Conservation (phyloP, 305 asterid species). For the Ilex paraguariensis region DNA sequence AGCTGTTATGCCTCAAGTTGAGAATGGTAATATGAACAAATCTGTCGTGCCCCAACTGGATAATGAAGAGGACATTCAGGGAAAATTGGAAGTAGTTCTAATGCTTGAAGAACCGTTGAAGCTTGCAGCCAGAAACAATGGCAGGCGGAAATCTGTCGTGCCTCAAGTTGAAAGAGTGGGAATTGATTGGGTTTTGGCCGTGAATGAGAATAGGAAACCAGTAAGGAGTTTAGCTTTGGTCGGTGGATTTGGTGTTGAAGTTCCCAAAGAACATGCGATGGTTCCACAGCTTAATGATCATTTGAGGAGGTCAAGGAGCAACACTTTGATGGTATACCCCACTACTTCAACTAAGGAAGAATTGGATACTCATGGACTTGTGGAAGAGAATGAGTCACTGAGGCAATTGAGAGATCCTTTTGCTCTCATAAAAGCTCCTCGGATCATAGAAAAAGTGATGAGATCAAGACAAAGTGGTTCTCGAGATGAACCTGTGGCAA, state of each 20-base stretch:
- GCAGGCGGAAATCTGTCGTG: conserved; percentile 25
- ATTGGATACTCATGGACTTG: conserved; percentile 4
- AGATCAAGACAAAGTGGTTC: conserved; percentile 33
- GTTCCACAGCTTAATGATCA: conserved; percentile 13
- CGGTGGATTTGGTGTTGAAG: conserved; percentile 11
- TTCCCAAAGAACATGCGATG: conserved; percentile 14
- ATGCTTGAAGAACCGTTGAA: conserved; percentile 23
- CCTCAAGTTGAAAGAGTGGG: conserved; percentile 6
- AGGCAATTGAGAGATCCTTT: conserved; percentile 15
- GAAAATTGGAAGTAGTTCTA: conserved; percentile 9
- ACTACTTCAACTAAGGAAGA: conserved; percentile 10
- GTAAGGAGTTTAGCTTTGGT: conserved; percentile 10
- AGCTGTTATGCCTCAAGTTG: conserved; percentile 18
- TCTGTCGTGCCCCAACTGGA: conserved; percentile 11
- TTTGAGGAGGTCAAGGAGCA: conserved; percentile 27
- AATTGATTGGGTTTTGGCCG: conserved; percentile 18
- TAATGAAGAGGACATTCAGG: conserved; percentile 9
- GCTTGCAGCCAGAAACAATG: conserved; percentile 30
- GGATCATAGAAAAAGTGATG: conserved; percentile 17
- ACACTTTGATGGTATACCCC: conserved; percentile 1
- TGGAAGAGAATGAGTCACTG: conserved; percentile 12
- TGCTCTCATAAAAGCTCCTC: conserved; percentile 13
- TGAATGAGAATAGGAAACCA: conserved; percentile 13
- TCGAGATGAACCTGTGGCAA: conserved; percentile 12
- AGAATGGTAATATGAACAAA: conserved; percentile 8